Evolutionary conservation across 2,329 filamentous ascomycete genomes (phyloP), one percentile per base, ranked within the genome.

Genomic region (Fusarium marasasianum): DNA sequence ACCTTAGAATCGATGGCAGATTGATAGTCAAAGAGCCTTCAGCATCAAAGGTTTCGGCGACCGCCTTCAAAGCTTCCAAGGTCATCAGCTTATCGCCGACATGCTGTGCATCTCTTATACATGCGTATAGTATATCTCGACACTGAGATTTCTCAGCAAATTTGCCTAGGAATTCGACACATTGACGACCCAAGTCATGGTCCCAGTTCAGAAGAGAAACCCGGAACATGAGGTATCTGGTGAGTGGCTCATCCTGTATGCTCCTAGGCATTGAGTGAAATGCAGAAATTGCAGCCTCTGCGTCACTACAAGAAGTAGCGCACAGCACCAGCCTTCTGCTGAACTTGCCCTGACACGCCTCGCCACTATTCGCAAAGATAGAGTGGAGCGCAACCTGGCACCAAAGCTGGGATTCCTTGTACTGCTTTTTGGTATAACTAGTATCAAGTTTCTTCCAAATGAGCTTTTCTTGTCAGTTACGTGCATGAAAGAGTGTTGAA

Each of bases 381-480:
- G 84, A 80, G 77, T 95, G 91, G 18, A 93, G 84, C 2, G 93
- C 91, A 24, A 94, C 79, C 13, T 82, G 86, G 76, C 94, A 97
- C 94, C 94, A 98, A 57, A 84, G 82, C 71, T 92, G 88, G 3
- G 92, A 88, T 20, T 85, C 73, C 6, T 86, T 83, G 62, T 88
- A 88, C 22, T 90, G 82, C 4, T 86, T 84, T 38, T 88, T 85
- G 3, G 82, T 82, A 70, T 89, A 90, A 20, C 85, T 84, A 2
- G 85, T 82, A 59, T 95, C 92, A n/a, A 93, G 85, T 33, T 87
- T 89, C 81, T 94, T 96, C 94, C 95, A 98, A 8, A 98, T 83
- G 8, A 98, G 81, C 93, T 96, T 68, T 17, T 29, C 48, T 35
- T 70, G 77, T 78, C 37, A 77, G 71, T 43, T 12, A 24, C 3